Evolutionary conservation across 2,329 filamentous ascomycete genomes (phyloP), one percentile per base, ranked within the genome.

Genomic region (Ascomycota sp.): DNA sequence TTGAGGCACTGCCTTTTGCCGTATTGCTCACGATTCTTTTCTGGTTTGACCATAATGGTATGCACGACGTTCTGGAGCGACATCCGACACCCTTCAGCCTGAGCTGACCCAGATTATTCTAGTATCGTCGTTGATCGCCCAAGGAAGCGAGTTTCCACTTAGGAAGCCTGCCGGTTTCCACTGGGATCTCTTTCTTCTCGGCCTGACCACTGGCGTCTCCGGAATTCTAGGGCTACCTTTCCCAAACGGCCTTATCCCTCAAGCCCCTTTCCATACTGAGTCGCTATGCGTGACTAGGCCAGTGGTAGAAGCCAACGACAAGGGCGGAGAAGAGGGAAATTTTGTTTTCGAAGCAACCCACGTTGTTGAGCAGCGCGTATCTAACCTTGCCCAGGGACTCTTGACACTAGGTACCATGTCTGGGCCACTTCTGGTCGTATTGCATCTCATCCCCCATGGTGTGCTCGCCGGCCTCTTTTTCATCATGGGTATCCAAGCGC

Each of bases 21-120:
- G 47, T 91, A 27, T 59, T 92, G 2, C 59, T 92, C 11, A 92
- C 82, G 0, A 72, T 91, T 16, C 56, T 92, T 5, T 92, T 92
- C 49, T 91, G 77, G 58, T 91, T 89, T 49, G 82, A 91, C 47
- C 82, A 91, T 47, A 91, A 89, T 43, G 76, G 76, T 79, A 57
- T 39, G 58, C 6, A 6, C 1, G 1, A 2, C 29, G 2, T 7
- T 9, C 9, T 11, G 2, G 27, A 6, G 10, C 4, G 16, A 6
- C 10, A 3, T 6, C 27, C 13, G 5, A 6, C 12, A 6, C 2
- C 13, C n/a, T 6, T 4, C 10, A 13, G 10, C 9, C 8, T 12
- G 12, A 7, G 27, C 36, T 35, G 21, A 37, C 28, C 21, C 13
- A 16, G 6, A 4, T n/a, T 24, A 10, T 13, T 11, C 4, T 39